Base-by-base conservation (phyloP, 2,329 filamentous ascomycete species). In the Ophiostoma sp. region DNA sequence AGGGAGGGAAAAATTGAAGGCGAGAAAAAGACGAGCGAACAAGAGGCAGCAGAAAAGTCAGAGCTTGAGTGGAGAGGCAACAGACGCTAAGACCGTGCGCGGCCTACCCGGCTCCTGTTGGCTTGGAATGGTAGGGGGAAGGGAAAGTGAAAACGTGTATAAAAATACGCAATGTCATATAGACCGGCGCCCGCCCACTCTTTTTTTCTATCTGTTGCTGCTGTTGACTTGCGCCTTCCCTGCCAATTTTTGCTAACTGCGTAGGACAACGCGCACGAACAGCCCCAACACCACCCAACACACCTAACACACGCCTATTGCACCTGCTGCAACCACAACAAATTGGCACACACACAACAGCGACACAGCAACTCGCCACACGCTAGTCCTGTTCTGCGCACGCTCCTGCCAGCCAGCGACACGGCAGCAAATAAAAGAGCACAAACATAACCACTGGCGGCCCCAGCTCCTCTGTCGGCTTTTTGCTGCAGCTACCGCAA, bases 151-250 rank as follows among this genome's bases (percentile, higher is more conserved):
- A 75, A 76, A 74, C 76, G 78, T 78, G 77, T 79, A 79, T 79
- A 79, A 79, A 79, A 78, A 78, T 78, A 79, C 76, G 75, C 74
- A 75, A 73, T 76, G 74, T 77, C 77, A 78, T 79, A 79, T 79
- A 78, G 77, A 78, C 76, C 75, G 73, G 64, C 76, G 74, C 61
- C 75, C 71, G 75, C 76, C 76, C 77, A 77, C 75, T 75, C 75
- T 78, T 77, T 77, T 75, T 61, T 64, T 70, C 70, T 70, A 52
- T 71, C 70, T 66, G 73, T 64, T 71, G 61, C 70, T 71, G 69
- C 64, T 63, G 25, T 69, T 52, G 63, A 64, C 66, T 45, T 25
- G 36, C 68, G 48, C 72, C 42, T 61, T 52, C 45, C 70, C 45
- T 71, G 55, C 31, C 59, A 66, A 42, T 7, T 68, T 57, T 68